phyloP scores from a whole-genome alignment of 164 flowering plant genomes.

The Nymphaea thermarum region DNA sequence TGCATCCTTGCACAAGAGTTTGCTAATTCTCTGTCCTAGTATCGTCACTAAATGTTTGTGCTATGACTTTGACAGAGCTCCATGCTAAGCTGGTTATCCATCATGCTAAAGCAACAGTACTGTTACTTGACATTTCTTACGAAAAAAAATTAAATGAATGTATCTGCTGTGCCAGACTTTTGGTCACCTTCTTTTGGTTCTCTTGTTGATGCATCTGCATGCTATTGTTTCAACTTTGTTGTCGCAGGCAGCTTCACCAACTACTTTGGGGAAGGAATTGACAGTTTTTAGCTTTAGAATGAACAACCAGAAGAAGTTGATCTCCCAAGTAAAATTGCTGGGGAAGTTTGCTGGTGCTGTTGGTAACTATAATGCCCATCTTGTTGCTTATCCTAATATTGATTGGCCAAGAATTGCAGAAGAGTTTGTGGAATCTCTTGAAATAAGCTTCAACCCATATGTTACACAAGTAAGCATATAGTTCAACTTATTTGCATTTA shows the following conservation, averaged over 20 bases:
- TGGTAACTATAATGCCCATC: slow-evolving; percentile 93
- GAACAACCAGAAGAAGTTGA: slow-evolving; percentile 38
- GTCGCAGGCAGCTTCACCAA: slow-evolving; percentile 83
- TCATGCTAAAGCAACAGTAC: too few relatives aligned
- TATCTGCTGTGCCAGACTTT: too few relatives aligned
- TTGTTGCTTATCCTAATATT: slow-evolving; percentile 72
- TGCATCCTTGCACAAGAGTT: too few relatives aligned
- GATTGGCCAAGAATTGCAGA: slow-evolving; percentile 75
- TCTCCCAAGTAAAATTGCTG: slow-evolving; percentile 47
- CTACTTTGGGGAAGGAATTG: slow-evolving; percentile 93
- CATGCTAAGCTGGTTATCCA: too few relatives aligned
- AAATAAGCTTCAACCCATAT: slow-evolving; percentile 75
- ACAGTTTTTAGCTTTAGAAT: slow-evolving; percentile 67
- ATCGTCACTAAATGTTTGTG: too few relatives aligned
- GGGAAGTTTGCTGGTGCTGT: slow-evolving; percentile 99
- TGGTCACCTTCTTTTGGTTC: too few relatives aligned
- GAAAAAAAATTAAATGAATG: too few relatives aligned
- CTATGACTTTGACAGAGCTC: too few relatives aligned
- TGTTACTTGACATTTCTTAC: too few relatives aligned
- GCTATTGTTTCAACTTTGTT: background rate
- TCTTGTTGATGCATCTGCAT: too few relatives aligned
- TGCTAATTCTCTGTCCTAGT: too few relatives aligned
- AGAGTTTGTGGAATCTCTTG: slow-evolving; percentile 79
- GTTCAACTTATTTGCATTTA: background rate
- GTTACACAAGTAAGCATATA: slow-evolving; percentile 66